Base-by-base conservation (phyloP, 306 rosid genomes). In the Cucurbita maxima region DNA sequence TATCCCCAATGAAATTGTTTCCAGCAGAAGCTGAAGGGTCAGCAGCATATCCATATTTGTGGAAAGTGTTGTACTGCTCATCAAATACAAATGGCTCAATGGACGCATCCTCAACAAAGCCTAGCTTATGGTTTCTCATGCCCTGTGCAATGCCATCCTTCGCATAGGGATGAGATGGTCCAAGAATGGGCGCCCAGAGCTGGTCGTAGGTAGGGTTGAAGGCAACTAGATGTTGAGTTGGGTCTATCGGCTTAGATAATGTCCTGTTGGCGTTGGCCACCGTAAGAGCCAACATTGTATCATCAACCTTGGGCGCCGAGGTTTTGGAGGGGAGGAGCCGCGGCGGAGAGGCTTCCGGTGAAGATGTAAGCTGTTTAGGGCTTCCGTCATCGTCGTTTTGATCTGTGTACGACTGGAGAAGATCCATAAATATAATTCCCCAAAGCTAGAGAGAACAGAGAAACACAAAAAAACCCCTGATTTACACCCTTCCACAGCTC, bases 91-190 rank as follows among this genome's bases (percentile, higher is more conserved):
- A 91, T 9, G 96, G 88, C 10, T 88, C 97, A 19, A 91, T 82
- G 34, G 96, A 64, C 14, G 99, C 99, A 47, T 91, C 91, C 48
- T 95, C 99, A 0, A 95, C 96, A 44, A 91, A 91, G 52, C 96
- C 99, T 3, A 91, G 91, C 82, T 91, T 95, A 87, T 95, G 97
- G 83, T 95, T 95, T 66, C 97, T 97, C 88, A 91, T 86, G 9
- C 99, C 97, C 55, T 91, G 96, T 34, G 96, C 96, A 38, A 91
- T 81, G 74, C 97, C 96, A 51, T 95, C 99, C 74, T 89, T 95
- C 20, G 96, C 96, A 77, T 86, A 95, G 1, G 99, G 99, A 38
- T 95, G 99, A 2, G 99, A 81, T 0, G 97, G 99, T 59, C 99
- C 99, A 19, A 76, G 75, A 57, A 95, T 82, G 13, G 99, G 99